A percentile compares a stretch with the other conserved stretches of the same genome.
Conservation (phyloP, 2,329 filamentous ascomycete genomes). For the Fusarium verticillioides region DNA sequence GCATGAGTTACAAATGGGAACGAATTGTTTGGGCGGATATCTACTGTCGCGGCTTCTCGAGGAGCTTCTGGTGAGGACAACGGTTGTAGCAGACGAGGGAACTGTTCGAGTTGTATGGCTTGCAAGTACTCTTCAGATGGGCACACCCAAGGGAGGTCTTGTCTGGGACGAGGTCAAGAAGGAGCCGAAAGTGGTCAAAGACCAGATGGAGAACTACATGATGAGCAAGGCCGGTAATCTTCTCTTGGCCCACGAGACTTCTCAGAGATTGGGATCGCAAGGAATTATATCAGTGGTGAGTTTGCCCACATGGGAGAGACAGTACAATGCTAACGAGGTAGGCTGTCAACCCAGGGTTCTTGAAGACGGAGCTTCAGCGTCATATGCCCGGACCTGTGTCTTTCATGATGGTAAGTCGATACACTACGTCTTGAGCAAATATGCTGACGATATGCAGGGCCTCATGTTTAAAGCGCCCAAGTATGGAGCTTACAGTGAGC, state of each 20-base stretch:
- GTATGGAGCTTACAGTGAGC: constrained; percentile 35
- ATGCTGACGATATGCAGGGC: constrained; percentile 6
- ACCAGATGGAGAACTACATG: constrained; percentile 39
- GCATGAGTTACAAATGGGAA: constrained; percentile 37
- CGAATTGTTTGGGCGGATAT: constrained; percentile 35
- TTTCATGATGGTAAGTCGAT: constrained; percentile 25
- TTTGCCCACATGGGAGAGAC: background rate
- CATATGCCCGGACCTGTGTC: constrained; percentile 30
- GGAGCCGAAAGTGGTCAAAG: constrained; percentile 22
- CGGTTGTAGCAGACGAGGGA: background rate
- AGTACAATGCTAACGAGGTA: background rate
- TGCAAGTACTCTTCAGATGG: constrained; percentile 32
- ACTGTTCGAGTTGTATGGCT: constrained; percentile 31
- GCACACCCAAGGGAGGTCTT: constrained; percentile 28
- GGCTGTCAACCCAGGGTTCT: constrained; percentile 35
- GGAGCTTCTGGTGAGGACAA: constrained; percentile 7
- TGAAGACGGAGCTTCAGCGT: constrained; percentile 35
- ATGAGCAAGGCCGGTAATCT: constrained; percentile 36
- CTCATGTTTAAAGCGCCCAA: constrained; percentile 33
- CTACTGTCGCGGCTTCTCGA: constrained; percentile 22
- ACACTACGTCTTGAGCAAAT: too few relatives aligned
- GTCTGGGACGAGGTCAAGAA: constrained; percentile 23
- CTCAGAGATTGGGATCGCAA: constrained; percentile 12
- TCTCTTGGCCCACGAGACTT: constrained; percentile 25
- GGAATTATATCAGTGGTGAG: constrained; percentile 31